Percentiles rank a stretch among this genome's conserved stretches.
These are phyloP conservation scores for Cytospora paraplurivora DNA, from an alignment of 2,329 filamentous ascomycete species.

Conservation along the genomic window DNA sequence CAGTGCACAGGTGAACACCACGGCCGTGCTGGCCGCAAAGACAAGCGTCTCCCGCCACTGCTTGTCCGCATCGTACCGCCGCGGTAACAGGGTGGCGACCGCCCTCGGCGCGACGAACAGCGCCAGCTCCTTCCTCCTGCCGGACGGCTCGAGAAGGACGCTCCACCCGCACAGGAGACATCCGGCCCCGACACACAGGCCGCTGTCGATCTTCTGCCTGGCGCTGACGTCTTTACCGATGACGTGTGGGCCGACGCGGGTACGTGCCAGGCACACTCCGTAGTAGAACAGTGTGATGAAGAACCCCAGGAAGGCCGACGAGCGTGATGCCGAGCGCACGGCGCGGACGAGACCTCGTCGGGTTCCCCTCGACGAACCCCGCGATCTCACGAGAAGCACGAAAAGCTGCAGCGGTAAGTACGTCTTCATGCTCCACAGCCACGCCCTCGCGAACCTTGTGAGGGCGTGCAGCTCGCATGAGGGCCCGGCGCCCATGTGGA, in stretches of 20 bases:
- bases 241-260: constrained; percentile 69
- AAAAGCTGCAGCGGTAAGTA: constrained; percentile 73
- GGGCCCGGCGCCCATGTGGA: constrained; percentile 76
- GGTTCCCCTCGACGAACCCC: constrained; percentile 42
- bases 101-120: constrained; percentile 82
- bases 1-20: constrained; percentile 67
- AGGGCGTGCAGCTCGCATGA: constrained; percentile 76
- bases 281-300: constrained; percentile 86
- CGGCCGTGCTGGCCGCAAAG: constrained; percentile 68
- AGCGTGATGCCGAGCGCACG: constrained; percentile 63
- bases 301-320: constrained; percentile 74
- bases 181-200: constrained; percentile 70
- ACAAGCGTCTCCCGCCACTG: constrained; percentile 68
- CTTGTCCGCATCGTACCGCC: constrained; percentile 63
- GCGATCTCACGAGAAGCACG: constrained; percentile 55
- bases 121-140: constrained; percentile 71
- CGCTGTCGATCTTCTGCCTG: constrained; percentile 58
- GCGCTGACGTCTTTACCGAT: constrained; percentile 54
- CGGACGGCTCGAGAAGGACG: constrained; percentile 69
- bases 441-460: constrained; percentile 67
- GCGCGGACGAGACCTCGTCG: constrained; percentile 49
- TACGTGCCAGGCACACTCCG: constrained; percentile 76
- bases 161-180: constrained; percentile 82
- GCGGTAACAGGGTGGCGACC: constrained; percentile 71
- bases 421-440: constrained; percentile 73